Base-by-base conservation (phyloP, 768 basidiomycete species). In the Auricularia sp. region DNA sequence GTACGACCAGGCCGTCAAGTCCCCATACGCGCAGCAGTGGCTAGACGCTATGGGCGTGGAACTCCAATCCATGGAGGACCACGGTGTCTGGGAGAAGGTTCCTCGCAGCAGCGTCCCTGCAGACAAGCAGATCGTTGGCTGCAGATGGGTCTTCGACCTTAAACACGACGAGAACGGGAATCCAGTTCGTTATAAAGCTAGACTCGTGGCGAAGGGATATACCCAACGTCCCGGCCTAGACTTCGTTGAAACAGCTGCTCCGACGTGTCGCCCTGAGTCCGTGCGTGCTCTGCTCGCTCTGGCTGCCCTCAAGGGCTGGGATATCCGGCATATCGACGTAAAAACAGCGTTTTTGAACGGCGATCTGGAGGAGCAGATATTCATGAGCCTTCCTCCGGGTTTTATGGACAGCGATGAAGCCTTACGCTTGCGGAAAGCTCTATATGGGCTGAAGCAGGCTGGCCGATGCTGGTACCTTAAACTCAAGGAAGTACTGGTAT, bases 141-240 rank as follows among this genome's bases (percentile, higher is more conserved):
- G 44, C 44, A 10, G 44, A 10, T 44, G 44, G 44, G 44, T 44
- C 8, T 44, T 10, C 44, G 44, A 44, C 44, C 44, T 44, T 10
- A 67, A 67, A 54, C 44, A 24, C 21, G 56, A 67, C 44, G 63
- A 16, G 13, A 33, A 45, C 6, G 47, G 67, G 36, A 42, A 47
- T 16, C 24, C 44, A 24, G 33, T 29, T 35, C 8, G 59, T 44
- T 51, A 56, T 61, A 67, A 67, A 34, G 65, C 65, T 11, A 8
- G 62, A 7, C 65, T 65, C 7, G 62, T 65, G 7, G 67, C 66
- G 2, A 58, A 59, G 54, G 69, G 69, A 1, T 66, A 65, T 61
- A 14, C 36, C 21, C 69, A 69, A 54, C 51, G 54, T 14, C 63
- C 62, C 16, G 66, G 66, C 13, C 4, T 63, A 18, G 62, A 67